A percentile compares a stretch with the other conserved stretches of the same genome.
These are phyloP conservation scores for Phaeosphaeriaceae sp. DNA, from an alignment of 2,329 filamentous ascomycete genomes.

Conservation along the genomic window DNA sequence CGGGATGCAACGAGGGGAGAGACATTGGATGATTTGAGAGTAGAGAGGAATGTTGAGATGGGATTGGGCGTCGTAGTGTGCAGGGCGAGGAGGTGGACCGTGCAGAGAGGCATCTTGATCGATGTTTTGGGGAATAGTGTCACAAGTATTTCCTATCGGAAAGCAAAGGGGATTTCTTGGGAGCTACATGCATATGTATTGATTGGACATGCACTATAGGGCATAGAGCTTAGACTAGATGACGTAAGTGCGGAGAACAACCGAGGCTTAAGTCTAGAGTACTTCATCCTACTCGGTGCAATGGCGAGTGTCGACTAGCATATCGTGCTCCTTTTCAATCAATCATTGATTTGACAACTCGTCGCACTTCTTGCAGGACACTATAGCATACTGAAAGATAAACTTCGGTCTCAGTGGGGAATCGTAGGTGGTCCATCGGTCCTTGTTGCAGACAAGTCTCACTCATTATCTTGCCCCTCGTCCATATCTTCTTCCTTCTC, in stretches of 20 bases:
- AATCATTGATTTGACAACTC: too few species aligned
- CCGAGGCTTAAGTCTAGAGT: constrained; percentile 23
- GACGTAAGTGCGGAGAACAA: constrained; percentile 27
- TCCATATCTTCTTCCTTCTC: constrained; percentile 31
- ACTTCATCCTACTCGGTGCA: background rate
- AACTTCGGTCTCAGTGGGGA: too few species aligned
- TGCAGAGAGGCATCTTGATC: constrained; percentile 57
- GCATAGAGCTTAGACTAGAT: constrained; percentile 13
- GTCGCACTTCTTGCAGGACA: too few species aligned
- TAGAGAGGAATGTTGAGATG: constrained; percentile 50
- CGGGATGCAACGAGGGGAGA: constrained; percentile 53
- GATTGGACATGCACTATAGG: background rate
- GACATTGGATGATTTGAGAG: constrained; percentile 42
- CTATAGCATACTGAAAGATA: too few species aligned
- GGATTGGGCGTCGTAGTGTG: constrained; percentile 39
- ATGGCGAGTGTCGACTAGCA: background rate
- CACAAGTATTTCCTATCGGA: too few species aligned
- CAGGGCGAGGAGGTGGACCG: constrained; percentile 56
- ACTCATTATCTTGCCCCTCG: constrained; percentile 33
- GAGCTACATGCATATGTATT: background rate
- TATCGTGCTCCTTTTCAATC: too few species aligned
- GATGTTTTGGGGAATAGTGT: background rate
- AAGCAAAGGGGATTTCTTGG: background rate
- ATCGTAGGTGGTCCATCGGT: background rate
- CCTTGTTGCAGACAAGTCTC: background rate